Evolutionary conservation across 306 rosid genomes (phyloP), one percentile per base, ranked within the genome.

Genomic region (Casuarina cunninghamiana): DNA sequence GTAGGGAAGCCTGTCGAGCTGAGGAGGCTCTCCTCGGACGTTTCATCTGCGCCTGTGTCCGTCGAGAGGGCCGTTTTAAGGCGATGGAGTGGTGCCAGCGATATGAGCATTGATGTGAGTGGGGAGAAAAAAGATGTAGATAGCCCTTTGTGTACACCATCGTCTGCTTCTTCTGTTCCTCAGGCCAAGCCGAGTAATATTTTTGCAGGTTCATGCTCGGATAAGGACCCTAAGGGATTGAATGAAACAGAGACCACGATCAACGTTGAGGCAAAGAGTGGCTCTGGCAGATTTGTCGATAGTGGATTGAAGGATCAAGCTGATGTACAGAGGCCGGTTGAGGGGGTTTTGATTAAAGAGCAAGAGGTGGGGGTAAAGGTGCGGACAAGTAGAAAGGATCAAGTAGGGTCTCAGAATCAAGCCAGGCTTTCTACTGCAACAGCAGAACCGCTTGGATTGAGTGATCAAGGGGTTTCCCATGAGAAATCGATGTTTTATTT

Each of bases 51-150:
- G 1, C 74, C 91, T 4, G 65, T 83, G 3, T 53, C 73, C 54
- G 74, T 67, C 3, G 93, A 85, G 77, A 87, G 69, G 89, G 79
- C 90, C 6, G 90, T 89, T 32, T 84, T 90, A 79, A 85, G 96
- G 54, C 87, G 99, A 85, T 96, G 98, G 99, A 96, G 99, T 68
- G 93, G 94, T 35, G 86, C 89, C 6, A 93, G 99, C 55, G 99
- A 96, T 78, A 96, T 96, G 99, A 93, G 97, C 86, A 90, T 91
- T 35, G 99, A 96, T 79, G 83, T 84, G 71, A 91, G 95, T 21
- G 86, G 80, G 16, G 98, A 92, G 68, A 94, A 92, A 88, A 92
- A 86, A 77, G 91, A 82, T 10, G 62, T 53, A 6, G 97, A 89
- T 63, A 88, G 91, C 84, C 90, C 97, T 69, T 77, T 84, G 75